Percentiles rank a stretch among this genome's conserved stretches.
phyloP scores from a whole-genome alignment of 2,329 filamentous ascomycete species.

The Periconia sp. region DNA sequence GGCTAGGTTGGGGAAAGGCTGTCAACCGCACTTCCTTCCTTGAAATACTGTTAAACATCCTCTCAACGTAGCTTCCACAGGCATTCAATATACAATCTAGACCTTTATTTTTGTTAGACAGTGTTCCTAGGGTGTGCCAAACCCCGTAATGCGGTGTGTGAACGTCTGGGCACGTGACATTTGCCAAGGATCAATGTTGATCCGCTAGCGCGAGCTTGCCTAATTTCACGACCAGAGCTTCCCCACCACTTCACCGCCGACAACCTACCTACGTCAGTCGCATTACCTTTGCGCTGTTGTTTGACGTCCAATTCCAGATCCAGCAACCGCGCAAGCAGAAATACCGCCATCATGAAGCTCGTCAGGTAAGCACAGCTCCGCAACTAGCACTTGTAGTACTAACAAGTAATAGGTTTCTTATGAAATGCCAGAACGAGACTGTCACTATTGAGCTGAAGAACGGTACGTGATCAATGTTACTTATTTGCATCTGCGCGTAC shows the following conservation, averaged over 20 bases:
- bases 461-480: conserved; percentile 57
- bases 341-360: conserved; percentile 36
- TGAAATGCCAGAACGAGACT: conserved; percentile 99
- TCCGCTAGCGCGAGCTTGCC: conserved; percentile 11
- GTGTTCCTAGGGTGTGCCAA: too few relatives aligned
- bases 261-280: conserved; percentile 4
- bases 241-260: conserved; percentile 8
- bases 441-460: conserved; percentile 99
- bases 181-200: conserved; percentile 1
- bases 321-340: background rate
- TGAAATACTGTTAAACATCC: too few relatives aligned
- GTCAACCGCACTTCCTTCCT: too few relatives aligned
- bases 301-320: background rate
- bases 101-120: too few relatives aligned
- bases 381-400: conserved; percentile 14
- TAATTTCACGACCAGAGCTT: conserved; percentile 11
- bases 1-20: too few relatives aligned
- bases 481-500: background rate
- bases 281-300: background rate
- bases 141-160: too few relatives aligned
- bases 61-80: too few relatives aligned
- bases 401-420: conserved; percentile 73
- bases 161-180: conserved; percentile 10
- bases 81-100: too few relatives aligned
- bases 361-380: conserved; percentile 27